Evolutionary conservation across 345 rosid genomes (phyloP).

Genomic region (Isatis tinctoria): DNA sequence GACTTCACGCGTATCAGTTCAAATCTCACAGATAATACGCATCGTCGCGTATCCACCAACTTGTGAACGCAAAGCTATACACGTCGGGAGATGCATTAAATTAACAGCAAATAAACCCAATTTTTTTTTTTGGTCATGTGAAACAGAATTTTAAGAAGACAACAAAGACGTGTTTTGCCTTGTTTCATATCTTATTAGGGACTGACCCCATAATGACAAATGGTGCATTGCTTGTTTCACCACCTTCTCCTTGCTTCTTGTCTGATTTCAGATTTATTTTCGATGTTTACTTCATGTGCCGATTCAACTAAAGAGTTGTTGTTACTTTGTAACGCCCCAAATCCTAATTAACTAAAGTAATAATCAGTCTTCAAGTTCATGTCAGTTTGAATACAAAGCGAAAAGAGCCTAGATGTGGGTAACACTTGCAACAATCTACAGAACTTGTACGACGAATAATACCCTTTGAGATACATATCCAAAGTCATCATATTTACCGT

Average conservation of each 20-base stretch:
- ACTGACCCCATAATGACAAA: background rate
- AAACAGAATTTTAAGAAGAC: background rate
- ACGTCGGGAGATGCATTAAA: background rate
- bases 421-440: no score
- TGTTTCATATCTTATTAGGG: background rate
- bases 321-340: no score
- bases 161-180: background rate
- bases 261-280: background rate
- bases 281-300: background rate
- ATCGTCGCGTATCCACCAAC: background rate
- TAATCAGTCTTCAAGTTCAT: no score
- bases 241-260: background rate
- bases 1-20: background rate
- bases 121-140: background rate
- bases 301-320: no score
- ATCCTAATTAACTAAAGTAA: no score
- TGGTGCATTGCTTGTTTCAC: background rate
- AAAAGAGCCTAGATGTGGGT: no score
- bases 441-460: no score
- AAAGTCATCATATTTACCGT: no score
- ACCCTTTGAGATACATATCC: no score
- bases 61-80: background rate
- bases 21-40: background rate
- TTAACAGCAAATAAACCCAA: background rate
- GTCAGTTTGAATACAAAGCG: no score